Conservation (phyloP, 2,329 filamentous ascomycete species). For the Davidsoniella eucalypti region DNA sequence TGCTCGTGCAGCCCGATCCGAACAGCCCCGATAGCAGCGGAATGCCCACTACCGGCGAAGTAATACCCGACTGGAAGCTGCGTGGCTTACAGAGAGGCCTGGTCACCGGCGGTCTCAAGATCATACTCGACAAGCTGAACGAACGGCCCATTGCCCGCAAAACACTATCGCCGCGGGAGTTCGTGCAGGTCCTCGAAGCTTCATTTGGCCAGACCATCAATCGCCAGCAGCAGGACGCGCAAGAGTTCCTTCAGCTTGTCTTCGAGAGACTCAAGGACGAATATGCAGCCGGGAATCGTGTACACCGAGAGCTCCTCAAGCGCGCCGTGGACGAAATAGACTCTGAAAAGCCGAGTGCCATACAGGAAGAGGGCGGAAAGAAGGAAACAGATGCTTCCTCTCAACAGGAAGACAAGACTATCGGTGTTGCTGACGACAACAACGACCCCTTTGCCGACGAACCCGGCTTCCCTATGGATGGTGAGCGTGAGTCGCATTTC, state of each 20-base stretch:
- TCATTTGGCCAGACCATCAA: conserved; percentile 86
- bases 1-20: conserved; percentile 32
- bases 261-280: conserved; percentile 86
- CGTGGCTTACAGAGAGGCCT: conserved; percentile 60
- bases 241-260: conserved; percentile 91
- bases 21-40: background rate
- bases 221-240: conserved; percentile 89
- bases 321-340: conserved; percentile 3
- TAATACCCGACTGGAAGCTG: conserved; percentile 41
- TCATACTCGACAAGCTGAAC: conserved; percentile 81
- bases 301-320: conserved; percentile 19
- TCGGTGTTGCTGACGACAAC: background rate
- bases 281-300: conserved; percentile 70
- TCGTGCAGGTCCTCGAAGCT: conserved; percentile 66
- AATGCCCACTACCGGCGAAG: background rate
- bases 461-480: conserved; percentile 80
- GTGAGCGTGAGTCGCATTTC: conserved; percentile 82
- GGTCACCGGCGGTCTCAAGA: conserved; percentile 76
- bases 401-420: background rate
- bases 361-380: conserved; percentile 15
- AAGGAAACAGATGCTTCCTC: background rate
- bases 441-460: conserved; percentile 22
- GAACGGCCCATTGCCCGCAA: conserved; percentile 88
- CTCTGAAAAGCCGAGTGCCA: conserved; percentile 4
- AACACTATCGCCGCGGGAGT: conserved; percentile 73